phyloP scores from a whole-genome alignment of 257 asterid genomes.

The Knoxia roxburghii region DNA sequence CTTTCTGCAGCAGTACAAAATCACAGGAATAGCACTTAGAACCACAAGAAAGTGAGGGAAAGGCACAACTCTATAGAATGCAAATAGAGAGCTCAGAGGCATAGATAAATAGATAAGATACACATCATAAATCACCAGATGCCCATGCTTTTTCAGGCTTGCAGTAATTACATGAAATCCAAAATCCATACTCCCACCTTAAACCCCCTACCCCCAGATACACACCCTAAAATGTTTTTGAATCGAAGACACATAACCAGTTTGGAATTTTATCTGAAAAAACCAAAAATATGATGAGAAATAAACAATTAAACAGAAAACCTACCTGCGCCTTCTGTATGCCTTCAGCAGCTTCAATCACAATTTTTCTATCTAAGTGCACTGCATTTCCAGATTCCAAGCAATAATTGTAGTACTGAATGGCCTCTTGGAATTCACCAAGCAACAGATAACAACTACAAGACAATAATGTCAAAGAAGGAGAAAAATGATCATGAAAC shows the following conservation, averaged over 20 bases:
- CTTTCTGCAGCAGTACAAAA: conserved; percentile 47
- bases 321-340: conserved; percentile 77
- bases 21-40: conserved; percentile 9
- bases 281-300: neutral
- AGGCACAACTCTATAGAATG: neutral
- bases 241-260: neutral
- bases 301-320: neutral
- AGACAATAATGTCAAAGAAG: conserved; percentile 3
- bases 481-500: conserved; percentile 6
- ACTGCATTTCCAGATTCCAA: conserved; percentile 45
- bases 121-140: neutral
- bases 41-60: neutral
- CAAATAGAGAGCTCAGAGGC: neutral
- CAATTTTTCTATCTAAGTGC: conserved; percentile 78
- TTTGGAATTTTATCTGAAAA: neutral
- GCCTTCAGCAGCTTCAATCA: conserved; percentile 84
- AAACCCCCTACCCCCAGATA: too few species aligned
- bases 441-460: conserved; percentile 70
- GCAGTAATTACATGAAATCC: neutral
- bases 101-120: neutral
- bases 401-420: conserved; percentile 48
- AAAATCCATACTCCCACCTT: too few species aligned
- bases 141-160: conserved; percentile 1
- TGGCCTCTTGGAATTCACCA: conserved; percentile 82
- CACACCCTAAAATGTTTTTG: neutral